Evolutionary conservation across 176 grass and related monocot genomes (phyloP).

Genomic region (Oryza coarctata): DNA sequence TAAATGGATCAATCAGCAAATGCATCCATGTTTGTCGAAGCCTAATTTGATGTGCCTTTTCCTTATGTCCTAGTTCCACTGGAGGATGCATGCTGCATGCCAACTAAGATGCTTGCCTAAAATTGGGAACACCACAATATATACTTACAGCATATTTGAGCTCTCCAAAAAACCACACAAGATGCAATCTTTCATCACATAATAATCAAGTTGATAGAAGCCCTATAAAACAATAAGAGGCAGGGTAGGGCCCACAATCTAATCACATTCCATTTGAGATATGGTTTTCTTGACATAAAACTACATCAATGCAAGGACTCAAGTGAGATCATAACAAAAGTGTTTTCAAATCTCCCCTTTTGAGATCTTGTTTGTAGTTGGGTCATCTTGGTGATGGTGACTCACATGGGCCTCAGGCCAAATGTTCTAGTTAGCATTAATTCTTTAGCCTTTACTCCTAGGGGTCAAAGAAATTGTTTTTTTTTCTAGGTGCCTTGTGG

Average conservation of each 20-base stretch:
- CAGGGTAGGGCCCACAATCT: conserved; percentile 35
- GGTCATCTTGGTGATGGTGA: conserved; percentile 70
- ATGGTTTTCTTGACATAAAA: conserved; percentile 65
- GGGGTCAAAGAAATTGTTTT: conserved; percentile 7
- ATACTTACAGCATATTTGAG: conserved; percentile 46
- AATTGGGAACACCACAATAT: conserved; percentile 36
- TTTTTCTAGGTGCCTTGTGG: conserved; percentile 43
- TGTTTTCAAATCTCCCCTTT: conserved; percentile 70
- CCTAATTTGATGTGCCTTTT: not conserved
- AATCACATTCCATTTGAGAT: conserved; percentile 66
- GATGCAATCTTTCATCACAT: conserved; percentile 58
- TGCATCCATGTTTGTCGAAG: conserved; percentile 1
- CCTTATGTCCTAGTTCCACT: conserved; percentile 39
- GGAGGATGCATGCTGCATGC: conserved; percentile 33
- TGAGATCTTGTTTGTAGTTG: conserved; percentile 78
- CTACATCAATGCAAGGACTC: conserved; percentile 48
- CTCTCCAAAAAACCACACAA: conserved; percentile 40
- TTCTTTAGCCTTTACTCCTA: conserved; percentile 56
- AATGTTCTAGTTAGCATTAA: conserved; percentile 40
- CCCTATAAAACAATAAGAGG: conserved; percentile 36
- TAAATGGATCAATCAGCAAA: not conserved
- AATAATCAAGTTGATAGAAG: conserved; percentile 45
- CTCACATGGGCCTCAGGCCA: conserved; percentile 50
- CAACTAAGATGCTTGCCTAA: conserved; percentile 48
- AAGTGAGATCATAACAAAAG: conserved; percentile 64